Evolutionary conservation across 2,329 filamentous ascomycete genomes (phyloP).

Genomic region (Arthrobotrys pseudoclavata): DNA sequence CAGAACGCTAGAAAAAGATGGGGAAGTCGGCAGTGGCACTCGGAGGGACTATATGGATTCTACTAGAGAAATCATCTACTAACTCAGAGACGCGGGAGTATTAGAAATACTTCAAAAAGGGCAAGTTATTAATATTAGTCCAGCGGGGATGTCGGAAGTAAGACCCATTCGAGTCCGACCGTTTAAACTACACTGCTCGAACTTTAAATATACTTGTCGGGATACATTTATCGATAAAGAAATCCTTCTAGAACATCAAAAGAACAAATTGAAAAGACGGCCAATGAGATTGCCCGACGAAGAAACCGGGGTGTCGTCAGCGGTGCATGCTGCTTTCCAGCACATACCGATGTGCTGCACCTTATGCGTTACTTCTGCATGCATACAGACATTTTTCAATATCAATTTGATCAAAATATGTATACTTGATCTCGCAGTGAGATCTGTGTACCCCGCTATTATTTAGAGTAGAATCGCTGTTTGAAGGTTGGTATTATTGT

Average conservation of each 20-base stretch:
- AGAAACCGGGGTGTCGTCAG: conserved; percentile 23
- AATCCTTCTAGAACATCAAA: conserved; percentile 10
- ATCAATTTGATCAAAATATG: neutral
- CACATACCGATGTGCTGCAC: neutral
- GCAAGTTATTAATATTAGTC: conserved; percentile 10
- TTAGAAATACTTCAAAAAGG: conserved; percentile 45
- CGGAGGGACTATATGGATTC: conserved; percentile 47
- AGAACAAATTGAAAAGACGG: neutral
- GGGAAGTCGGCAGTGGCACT: conserved; percentile 27
- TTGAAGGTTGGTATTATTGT: neutral
- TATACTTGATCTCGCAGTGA: neutral
- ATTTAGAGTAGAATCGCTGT: neutral
- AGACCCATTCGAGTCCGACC: conserved; percentile 44
- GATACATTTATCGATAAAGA: neutral
- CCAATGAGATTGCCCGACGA: neutral
- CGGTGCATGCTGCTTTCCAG: conserved; percentile 15
- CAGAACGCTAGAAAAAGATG: conserved; percentile 31
- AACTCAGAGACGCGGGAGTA: conserved; percentile 36
- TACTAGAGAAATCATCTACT: conserved; percentile 31
- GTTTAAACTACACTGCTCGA: neutral
- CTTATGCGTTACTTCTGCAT: conserved; percentile 9
- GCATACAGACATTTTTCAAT: neutral
- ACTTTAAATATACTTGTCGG: neutral
- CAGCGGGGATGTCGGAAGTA: conserved; percentile 22
- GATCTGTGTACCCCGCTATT: conserved; percentile 19